Evolutionary conservation across 2,329 filamentous ascomycete genomes (phyloP), one percentile per base, ranked within the genome.

Genomic region (Dendrostoma leiphaemia): DNA sequence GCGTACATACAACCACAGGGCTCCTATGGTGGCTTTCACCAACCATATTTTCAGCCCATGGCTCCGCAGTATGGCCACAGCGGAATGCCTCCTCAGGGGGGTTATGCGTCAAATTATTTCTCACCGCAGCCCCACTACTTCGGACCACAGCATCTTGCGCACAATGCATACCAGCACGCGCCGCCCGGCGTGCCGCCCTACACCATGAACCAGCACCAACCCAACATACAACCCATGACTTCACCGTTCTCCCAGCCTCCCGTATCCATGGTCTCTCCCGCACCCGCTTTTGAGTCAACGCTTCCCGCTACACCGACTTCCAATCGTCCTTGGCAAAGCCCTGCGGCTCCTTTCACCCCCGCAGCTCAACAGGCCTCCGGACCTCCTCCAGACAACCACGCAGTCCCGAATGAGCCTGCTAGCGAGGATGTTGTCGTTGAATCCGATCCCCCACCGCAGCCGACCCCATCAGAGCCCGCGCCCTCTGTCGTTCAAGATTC

Each of bases 51-150:
- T 24, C 17, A 19, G 7, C 80, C 78, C 61, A 78, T 85, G 69
- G 76, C 81, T 54, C 79, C 81, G 58, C 82, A 81, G 54, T 82
- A 73, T 46, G 83, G 88, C 63, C 84, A 83, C 64, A 77, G 73
- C 59, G 71, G 69, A 15, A 72, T 65, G 41, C 75, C 82, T 63
- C 72, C 74, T 51, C 72, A 69, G 40, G 67, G 71, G 6, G 72
- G 70, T 26, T 81, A 80, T 62, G 71, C 77, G 63, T 72, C 75
- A 17, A 81, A 81, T 61, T 75, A 73, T 19, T 46, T 32, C 17
- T 4, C 29, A 52, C 80, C 76, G 58, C 80, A 79, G 59, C 79
- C 78, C 55, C 84, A 80, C 62, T 63, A 65, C 64, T 24, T 70
- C 56, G 54, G 68, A 64, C 66, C 65, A 63, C 54, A 59, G 44